These are phyloP conservation scores for Sindora glabra DNA, from an alignment of 306 rosid species.

Conservation along the genomic window DNA sequence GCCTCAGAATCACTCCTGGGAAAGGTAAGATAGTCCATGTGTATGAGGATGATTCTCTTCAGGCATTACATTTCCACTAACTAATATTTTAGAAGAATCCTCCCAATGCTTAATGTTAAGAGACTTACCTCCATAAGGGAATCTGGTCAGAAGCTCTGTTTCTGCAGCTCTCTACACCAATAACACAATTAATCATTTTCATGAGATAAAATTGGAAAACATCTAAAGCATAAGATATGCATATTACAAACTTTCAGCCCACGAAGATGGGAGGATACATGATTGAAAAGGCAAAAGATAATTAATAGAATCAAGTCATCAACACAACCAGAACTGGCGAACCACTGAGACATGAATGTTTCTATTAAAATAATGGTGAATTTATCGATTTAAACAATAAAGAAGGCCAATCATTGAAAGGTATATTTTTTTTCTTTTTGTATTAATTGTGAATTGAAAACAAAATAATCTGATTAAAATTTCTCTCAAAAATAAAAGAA, in stretches of 20 bases:
- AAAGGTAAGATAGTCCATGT: conserved; percentile 8
- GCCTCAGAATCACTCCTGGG: conserved; percentile 93
- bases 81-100: not conserved
- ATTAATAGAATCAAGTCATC: too few species aligned
- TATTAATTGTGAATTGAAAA: too few species aligned
- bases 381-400: too few species aligned
- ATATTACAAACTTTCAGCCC: not conserved
- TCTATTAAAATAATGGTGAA: too few species aligned
- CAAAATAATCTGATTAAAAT: too few species aligned
- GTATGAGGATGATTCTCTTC: not conserved
- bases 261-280: too few species aligned
- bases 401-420: too few species aligned
- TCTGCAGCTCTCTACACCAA: conserved; percentile 94
- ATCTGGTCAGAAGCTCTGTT: conserved; percentile 66
- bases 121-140: conserved; percentile 76
- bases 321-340: too few species aligned
- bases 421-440: too few species aligned
- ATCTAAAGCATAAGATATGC: not conserved
- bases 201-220: conserved; percentile 17
- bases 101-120: not conserved
- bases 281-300: too few species aligned
- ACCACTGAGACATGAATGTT: too few species aligned
- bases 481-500: too few species aligned
- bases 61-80: not conserved
- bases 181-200: not conserved